These are phyloP conservation scores for Pleurostoma richardsiae DNA, from an alignment of 2,329 filamentous ascomycete species.

Conservation along the genomic window DNA sequence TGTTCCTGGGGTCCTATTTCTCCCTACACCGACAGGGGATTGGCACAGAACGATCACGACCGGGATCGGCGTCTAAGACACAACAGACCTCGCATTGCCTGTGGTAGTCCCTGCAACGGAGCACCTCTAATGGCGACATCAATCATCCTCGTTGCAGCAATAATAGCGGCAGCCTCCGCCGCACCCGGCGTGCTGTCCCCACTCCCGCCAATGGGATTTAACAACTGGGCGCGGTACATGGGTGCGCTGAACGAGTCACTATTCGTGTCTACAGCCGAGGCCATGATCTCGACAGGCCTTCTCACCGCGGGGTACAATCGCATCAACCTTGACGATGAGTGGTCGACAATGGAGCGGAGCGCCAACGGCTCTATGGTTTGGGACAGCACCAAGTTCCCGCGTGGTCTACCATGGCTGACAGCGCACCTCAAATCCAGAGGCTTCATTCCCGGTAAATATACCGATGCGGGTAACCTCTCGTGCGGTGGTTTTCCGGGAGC, in stretches of 20 bases:
- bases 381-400: constrained; percentile 33
- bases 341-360: constrained; percentile 28
- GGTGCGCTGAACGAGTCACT: constrained; percentile 42
- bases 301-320: constrained; percentile 23
- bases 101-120: too few species aligned
- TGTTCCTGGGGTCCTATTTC: too few species aligned
- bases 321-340: constrained; percentile 41
- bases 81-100: too few species aligned
- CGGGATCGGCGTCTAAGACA: too few species aligned
- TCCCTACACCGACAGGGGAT: too few species aligned
- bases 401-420: constrained; percentile 35
- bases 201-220: constrained; percentile 45
- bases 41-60: too few species aligned
- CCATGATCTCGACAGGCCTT: constrained; percentile 35
- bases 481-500: constrained; percentile 37
- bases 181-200: constrained; percentile 14
- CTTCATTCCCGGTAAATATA: constrained; percentile 40
- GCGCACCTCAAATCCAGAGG: constrained; percentile 28
- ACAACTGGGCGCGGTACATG: constrained; percentile 43
- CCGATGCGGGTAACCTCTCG: constrained; percentile 34
- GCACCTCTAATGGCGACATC: too few species aligned
- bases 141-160: neutral
- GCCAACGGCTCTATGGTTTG: constrained; percentile 31
- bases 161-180: constrained; percentile 5
- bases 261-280: constrained; percentile 39